Evolutionary conservation across 1,284 basidiomycete species (phyloP), one percentile per base, ranked within the genome.

Genomic region (Hymenochaete sp.): DNA sequence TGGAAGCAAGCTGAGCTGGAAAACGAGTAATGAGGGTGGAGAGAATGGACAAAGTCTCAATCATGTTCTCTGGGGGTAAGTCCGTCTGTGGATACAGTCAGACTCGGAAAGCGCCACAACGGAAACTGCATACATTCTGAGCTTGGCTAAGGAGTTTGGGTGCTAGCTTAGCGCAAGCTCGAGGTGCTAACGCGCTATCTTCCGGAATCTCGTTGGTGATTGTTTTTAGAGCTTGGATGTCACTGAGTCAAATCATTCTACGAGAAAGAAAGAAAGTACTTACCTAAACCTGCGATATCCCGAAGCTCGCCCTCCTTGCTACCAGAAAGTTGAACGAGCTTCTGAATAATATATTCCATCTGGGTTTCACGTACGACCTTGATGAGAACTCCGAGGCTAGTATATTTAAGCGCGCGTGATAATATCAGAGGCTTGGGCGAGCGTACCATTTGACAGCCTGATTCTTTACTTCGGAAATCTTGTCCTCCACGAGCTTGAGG

Each of bases 381-480:
- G 65, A 93, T 83, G 55, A 95, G 71, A 53, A 85, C 81, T 22
- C 88, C 89, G 27, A 95, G 70, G 56, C 89, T 92, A 53, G 21
- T 53, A 25, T 52, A 40, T 33, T 21, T 42, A 16, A 47, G 22
- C 14, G 32, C 36, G 2, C 19, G 18, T 26, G 22, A 54, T 32
- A 27, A 13, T 22, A 39, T 39, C 9, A 25, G 38, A 16, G 9
- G 27, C 8, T 19, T 16, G 33, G 38, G 41, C 13, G 55, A 52
- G 56, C 74, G 48, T 56, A 90, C 93, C 90, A 93, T 67, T 92
- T 90, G 11, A 96, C 93, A 2, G 92, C 91, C 59, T 93, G 86
- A 61, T 97, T 97, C 72, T 98, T 98, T 53, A 98, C 96, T 67
- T 98, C 95, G 11, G 90, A 91, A 57, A 96, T 97, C 65, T 82